Conservation (phyloP, 2,329 filamentous ascomycete genomes). For the Macrophomina tecta region DNA sequence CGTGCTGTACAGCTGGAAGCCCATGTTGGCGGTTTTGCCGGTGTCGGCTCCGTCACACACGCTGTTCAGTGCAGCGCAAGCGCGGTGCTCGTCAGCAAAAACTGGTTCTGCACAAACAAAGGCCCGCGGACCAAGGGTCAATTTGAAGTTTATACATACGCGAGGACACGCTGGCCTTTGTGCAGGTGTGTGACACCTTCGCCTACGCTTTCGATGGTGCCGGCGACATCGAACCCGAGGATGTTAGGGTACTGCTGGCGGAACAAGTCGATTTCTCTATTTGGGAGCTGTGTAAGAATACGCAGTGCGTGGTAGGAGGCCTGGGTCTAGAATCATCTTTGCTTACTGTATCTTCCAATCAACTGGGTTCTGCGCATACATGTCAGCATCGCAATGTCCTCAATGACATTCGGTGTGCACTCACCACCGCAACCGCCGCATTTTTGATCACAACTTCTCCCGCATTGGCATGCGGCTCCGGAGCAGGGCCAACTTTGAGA, state of each 20-base stretch:
- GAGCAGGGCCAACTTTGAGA: conserved; percentile 39
- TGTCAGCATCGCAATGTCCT: too few relatives aligned
- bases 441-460: conserved; percentile 44
- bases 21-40: conserved; percentile 34
- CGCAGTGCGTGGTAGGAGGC: too few relatives aligned
- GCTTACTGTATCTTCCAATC: conserved; percentile 13
- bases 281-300: too few relatives aligned
- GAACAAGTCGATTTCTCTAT: conserved; percentile 26
- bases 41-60: conserved; percentile 34
- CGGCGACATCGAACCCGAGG: conserved; percentile 46
- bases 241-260: conserved; percentile 39
- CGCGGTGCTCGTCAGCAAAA: neutral
- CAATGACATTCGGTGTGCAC: neutral
- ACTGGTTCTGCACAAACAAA: too few relatives aligned
- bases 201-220: conserved; percentile 46
- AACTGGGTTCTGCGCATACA: conserved; percentile 2
- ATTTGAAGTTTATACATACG: neutral
- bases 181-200: conserved; percentile 9
- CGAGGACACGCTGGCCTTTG: conserved; percentile 17
- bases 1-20: conserved; percentile 44
- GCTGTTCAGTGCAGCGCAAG: neutral
- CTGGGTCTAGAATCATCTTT: too few relatives aligned
- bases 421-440: conserved; percentile 37
- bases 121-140: too few relatives aligned
- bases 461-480: conserved; percentile 37